These are phyloP conservation scores for Puccinia brachypodii DNA, from an alignment of 1,284 basidiomycete species.

Conservation along the genomic window DNA sequence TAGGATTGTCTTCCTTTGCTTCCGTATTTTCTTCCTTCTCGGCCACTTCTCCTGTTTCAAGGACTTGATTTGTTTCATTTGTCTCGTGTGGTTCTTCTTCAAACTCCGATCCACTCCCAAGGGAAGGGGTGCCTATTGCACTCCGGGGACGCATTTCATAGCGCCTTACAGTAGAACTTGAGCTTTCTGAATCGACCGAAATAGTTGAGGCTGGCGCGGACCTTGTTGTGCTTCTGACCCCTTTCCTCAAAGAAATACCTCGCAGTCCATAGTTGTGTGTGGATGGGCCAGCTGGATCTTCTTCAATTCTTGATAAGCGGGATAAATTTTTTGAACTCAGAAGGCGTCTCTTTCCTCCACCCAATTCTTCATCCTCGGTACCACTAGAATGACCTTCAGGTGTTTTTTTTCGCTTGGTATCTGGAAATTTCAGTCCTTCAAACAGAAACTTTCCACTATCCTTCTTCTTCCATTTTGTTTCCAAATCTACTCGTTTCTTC, in stretches of 20 bases:
- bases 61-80: too few relatives aligned
- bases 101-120: neutral
- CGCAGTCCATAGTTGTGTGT: neutral
- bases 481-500: neutral
- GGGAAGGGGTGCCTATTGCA: neutral
- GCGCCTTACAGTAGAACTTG: neutral
- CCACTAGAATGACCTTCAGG: neutral
- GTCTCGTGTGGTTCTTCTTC: too few relatives aligned
- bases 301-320: neutral
- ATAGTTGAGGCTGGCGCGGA: too few relatives aligned
- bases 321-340: neutral
- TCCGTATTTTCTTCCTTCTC: neutral
- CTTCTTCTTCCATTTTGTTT: conserved; percentile 3
- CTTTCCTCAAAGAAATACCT: neutral
- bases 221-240: too few relatives aligned
- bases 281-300: neutral
- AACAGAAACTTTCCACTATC: neutral
- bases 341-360: neutral
- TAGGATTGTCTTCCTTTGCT: neutral
- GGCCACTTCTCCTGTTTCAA: neutral
- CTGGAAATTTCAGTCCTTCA: neutral
- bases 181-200: neutral
- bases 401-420: neutral
- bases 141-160: neutral
- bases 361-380: neutral